Base-by-base conservation (phyloP, 768 basidiomycete genomes). In the Hygrophorus russula region DNA sequence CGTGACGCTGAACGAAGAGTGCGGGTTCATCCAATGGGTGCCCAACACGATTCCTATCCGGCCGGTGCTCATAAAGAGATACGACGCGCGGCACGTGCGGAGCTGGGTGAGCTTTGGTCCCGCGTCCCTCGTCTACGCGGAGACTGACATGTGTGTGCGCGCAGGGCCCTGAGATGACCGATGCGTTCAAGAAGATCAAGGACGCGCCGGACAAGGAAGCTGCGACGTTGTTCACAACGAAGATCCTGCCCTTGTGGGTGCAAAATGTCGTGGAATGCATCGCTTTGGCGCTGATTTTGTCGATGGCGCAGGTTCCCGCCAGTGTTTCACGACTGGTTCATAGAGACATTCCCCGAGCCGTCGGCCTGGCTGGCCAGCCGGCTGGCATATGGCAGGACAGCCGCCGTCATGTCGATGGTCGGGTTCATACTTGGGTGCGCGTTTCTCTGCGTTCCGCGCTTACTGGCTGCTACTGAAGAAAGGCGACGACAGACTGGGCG, bases 11-110 rank as follows among this genome's bases (percentile, higher is more conserved):
- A 97, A 96, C 56, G 94, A 98, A 52, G 91, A 94, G 51, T 97
- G 93, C 54, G 96, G 96, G 0, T 78, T 98, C 39, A 90, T 98
- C 44, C 90, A 99, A 77, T 99, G 96, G 96, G 96, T 99, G 2
- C 87, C 84, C 0, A 85, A 98, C 57, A 96, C 93, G 1, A 70
- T 78, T 19, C 85, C 90, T 1, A 62, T 97, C 30, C 81, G 94
- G 20, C 73, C 75, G 0, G 73, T 97, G 35, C 65, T 97, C 11
- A 50, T 71, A 41, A 80, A 79, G 47, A 63, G 62, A 3, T 99
- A 98, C 56, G 71, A 76, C 2, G 59, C 65, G 19, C 60, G 55
- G 43, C 55, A 62, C 11, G 55, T 71, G 41, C 58, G 58, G 35
- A 57, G 42, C 42, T 74, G 68, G 69, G 73, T 71, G 27, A 28